Conservation (phyloP, 1,284 basidiomycete genomes). For the Rhodotorula sp. region DNA sequence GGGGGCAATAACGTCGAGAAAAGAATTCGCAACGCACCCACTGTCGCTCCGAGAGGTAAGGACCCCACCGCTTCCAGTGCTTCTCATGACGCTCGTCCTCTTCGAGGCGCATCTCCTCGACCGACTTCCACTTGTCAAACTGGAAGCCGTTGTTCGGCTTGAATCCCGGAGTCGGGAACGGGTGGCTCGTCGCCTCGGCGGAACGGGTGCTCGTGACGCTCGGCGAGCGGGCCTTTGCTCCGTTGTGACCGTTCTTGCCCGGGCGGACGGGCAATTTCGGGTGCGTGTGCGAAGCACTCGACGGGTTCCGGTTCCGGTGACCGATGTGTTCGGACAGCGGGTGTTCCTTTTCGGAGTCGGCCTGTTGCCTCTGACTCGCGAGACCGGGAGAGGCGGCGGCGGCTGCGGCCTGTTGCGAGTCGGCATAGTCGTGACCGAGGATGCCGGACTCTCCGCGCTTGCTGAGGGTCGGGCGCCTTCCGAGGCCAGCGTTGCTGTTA, state of each 20-base stretch:
- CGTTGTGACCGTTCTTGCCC: not conserved
- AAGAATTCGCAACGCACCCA: conserved; percentile 65
- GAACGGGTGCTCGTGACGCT: conserved; percentile 28
- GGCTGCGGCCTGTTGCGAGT: not conserved
- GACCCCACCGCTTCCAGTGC: conserved; percentile 99
- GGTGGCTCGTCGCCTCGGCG: conserved; percentile 37
- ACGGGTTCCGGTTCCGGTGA: conserved; percentile 38
- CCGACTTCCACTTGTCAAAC: conserved; percentile 44
- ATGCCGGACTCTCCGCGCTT: conserved; percentile 1
- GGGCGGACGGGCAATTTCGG: conserved; percentile 16
- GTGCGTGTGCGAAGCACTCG: conserved; percentile 29
- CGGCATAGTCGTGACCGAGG: conserved; percentile 5
- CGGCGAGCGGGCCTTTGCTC: conserved; percentile 22
- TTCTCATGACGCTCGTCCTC: conserved; percentile 65
- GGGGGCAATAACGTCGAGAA: not conserved
- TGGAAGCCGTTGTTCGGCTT: conserved; percentile 38
- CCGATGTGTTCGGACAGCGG: conserved; percentile 18
- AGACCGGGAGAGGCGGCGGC: not conserved
- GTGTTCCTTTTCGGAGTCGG: not conserved
- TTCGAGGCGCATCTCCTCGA: conserved; percentile 56
- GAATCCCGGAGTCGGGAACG: conserved; percentile 45
- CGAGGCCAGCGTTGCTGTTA: not conserved
- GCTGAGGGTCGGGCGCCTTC: not conserved
- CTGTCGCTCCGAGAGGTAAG: conserved; percentile 93
- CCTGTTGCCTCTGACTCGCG: not conserved